Evolutionary conservation across 2,329 filamentous ascomycete genomes (phyloP), one percentile per base, ranked within the genome.

Genomic region (Hortaea werneckii): DNA sequence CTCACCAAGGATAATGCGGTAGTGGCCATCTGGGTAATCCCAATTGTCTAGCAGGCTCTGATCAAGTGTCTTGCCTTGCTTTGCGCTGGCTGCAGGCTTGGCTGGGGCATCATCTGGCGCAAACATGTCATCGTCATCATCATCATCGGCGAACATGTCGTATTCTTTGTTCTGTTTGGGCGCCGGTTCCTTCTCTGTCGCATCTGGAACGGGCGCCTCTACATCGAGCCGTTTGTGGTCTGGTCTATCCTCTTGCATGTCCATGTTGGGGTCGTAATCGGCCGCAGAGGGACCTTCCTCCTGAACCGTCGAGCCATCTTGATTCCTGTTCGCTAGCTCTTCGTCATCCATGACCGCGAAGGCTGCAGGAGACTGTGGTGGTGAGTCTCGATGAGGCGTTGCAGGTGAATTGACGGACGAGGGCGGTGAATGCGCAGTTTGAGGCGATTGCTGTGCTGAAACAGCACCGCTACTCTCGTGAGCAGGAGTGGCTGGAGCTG

Each of bases 11-110:
- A 94, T 87, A 47, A 95, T 82, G 66, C 92, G 94, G 73, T 96
- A 98, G 64, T 96, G 96, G 5, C 90, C 92, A 60, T 98, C 88
- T 43, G 84, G 81, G 62, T 96, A 92, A 61, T 94, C 89, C 82
- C 82, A 87, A 49, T 94, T 90, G 59, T 96, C 90, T 43, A 95
- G 78, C 53, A 90, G 85, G 51, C 83, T 86, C 53, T 81, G 81
- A 60, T 79, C 77, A 44, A 80, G 64, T 65, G 83, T 69, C 66
- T 80, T 69, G 54, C 71, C 73, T 63, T 72, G 72, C 35, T 71
- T 70, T 8, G 71, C 60, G 26, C 66, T 70, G 40, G 74, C 70
- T 38, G 71, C 13, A 73, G 72, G 29, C 73, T 72, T 49, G 5
- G 50, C 35, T 9, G 45, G 41, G 29, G 45, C 40, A 38, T 69